Base-by-base conservation (phyloP, 495 filamentous ascomycete genomes). In the Aspergillus funiculosus region DNA sequence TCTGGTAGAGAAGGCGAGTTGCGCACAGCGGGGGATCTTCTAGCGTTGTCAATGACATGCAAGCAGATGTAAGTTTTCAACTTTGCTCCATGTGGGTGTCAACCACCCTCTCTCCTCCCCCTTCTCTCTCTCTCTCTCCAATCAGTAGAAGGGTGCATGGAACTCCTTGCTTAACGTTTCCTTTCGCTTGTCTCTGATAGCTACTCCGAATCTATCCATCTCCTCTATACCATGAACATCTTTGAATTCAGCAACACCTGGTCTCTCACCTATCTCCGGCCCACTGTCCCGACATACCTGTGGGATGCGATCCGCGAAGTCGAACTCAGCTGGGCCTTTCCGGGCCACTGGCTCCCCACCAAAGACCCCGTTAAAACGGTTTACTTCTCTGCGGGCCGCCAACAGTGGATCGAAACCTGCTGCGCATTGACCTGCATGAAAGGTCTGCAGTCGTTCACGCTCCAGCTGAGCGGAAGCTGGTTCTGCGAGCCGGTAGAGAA, bases 191-290 rank as follows among this genome's bases (percentile, higher is more conserved):
- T 5, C 14, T 5, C 5, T 6, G 19, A 14, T 37, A 73, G 69
- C 37, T 69, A 65, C 46, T 39, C 49, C 37, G 69, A 73, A 59
- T 67, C 65, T 1, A 62, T 66, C 40, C 50, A 61, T 43, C 50
- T 65, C 20, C 60, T 73, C 31, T 73, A 73, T 46, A 59, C 61
- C 4, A 49, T 54, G 25, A 65, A 62, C 52, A 63, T 54, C 35
- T 68, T 72, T 47, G 65, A 71, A 46, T 72, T 73, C 56, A 71
- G 67, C 51, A 72, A 65, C 46, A 69, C 69, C 48, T 73, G 69
- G 69, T 60, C 67, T 22, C 63, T 71, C 4, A 53, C 68, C 0
- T 73, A 73, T 41, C 61, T 73, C 4, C 67, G 55, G 22, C 67
- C 65, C 4, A 70, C 68, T 1, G 53, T 73, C 38, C 63, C 57